Conservation (phyloP, 345 rosid species). For the Eucalyptus urophylla region DNA sequence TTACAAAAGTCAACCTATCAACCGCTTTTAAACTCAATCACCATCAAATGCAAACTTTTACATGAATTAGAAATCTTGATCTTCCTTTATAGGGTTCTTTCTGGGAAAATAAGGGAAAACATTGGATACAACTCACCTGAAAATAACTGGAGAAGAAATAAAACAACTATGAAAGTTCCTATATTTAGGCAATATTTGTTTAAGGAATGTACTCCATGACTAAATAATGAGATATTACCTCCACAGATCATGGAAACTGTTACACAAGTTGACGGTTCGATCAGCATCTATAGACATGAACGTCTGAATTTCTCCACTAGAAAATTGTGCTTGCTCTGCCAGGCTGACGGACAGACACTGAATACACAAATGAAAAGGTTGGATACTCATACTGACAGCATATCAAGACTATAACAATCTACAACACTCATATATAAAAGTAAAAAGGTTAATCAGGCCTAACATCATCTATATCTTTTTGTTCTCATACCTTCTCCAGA, state of each 20-base stretch:
- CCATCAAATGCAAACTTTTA: neutral
- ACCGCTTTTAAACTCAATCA: neutral
- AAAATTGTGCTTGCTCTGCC: conserved; percentile 66
- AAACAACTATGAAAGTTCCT: neutral
- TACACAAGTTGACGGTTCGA: conserved; percentile 71
- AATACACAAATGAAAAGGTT: conserved; percentile 4
- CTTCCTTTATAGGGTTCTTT: neutral
- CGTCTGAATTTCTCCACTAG: conserved; percentile 93
- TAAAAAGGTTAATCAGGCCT: neutral
- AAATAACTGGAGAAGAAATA: neutral
- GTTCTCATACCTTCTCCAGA: neutral
- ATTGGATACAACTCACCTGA: neutral
- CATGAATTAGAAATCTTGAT: neutral
- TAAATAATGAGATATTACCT: conserved; percentile 36
- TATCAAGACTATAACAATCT: neutral
- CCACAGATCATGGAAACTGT: conserved; percentile 93
- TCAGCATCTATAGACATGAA: conserved; percentile 98
- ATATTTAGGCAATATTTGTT: neutral
- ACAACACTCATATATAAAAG: neutral
- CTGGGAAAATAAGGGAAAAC: neutral
- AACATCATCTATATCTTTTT: neutral
- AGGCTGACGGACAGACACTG: conserved; percentile 69
- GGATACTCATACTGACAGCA: neutral
- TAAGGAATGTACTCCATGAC: neutral
- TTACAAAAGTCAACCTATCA: neutral